phyloP scores from a whole-genome alignment of 2,329 filamentous ascomycete genomes.

The Diaporthe nobilis region DNA sequence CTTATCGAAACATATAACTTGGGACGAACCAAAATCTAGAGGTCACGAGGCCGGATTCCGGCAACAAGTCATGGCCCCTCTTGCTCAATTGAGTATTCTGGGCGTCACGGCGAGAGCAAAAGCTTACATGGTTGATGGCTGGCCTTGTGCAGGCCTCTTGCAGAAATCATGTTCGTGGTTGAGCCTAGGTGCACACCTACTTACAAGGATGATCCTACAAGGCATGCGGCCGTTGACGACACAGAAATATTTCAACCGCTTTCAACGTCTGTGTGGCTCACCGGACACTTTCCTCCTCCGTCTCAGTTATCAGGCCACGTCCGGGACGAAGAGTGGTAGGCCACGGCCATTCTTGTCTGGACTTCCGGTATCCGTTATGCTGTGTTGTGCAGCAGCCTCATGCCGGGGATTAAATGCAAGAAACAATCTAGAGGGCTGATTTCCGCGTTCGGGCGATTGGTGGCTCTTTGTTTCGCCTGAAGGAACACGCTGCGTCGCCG shows the following conservation, averaged over 20 bases:
- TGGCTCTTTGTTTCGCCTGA: conserved; percentile 29
- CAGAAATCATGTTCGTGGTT: conserved; percentile 21
- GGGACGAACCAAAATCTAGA: conserved; percentile 23
- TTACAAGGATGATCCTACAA: conserved; percentile 21
- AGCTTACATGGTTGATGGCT: conserved; percentile 5
- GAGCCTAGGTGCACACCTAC: background rate
- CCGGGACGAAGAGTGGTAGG: background rate
- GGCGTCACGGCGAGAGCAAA: conserved; percentile 8
- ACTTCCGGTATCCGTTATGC: background rate
- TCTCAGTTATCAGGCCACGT: background rate
- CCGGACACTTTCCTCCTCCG: background rate
- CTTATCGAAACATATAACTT: conserved; percentile 18
- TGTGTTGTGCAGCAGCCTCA: background rate
- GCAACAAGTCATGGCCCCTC: background rate
- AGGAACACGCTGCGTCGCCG: conserved; percentile 21
- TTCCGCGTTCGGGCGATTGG: conserved; percentile 21
- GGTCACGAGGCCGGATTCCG: conserved; percentile 12
- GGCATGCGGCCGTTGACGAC: conserved; percentile 10
- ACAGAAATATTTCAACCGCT: background rate
- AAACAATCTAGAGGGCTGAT: conserved; percentile 22
- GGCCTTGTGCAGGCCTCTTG: background rate
- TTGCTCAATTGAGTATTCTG: background rate
- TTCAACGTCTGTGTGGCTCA: background rate
- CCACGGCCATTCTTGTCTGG: background rate
- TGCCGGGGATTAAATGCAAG: background rate